Base-by-base conservation (phyloP, 495 filamentous ascomycete genomes). In the Lasiosphaeris hirsuta region DNA sequence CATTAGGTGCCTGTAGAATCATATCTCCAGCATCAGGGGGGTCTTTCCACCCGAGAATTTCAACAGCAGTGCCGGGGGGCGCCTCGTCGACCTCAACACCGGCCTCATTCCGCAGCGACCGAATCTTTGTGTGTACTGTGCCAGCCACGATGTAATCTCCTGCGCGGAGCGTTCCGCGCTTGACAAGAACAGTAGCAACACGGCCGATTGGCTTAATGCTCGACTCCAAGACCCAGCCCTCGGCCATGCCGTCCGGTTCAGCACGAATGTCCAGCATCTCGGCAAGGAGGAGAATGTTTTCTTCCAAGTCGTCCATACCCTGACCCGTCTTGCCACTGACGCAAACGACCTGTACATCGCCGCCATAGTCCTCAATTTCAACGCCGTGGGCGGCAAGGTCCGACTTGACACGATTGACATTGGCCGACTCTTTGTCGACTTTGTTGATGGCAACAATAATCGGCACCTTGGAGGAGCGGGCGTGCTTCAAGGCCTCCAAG, bases 391-490 rank as follows among this genome's bases (percentile, higher is more conserved):
- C 75, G 7, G 89, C 83, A 30, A 99, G 84, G 69, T 97, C 95
- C 53, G 84, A 79, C 70, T 96, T 97, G 54, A 97, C 92, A 18
- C 81, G 81, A 40, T 97, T 87, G 11, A 87, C 69, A 59, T 91
- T 84, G 15, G 88, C 82, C 38, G 86, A 85, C 58, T 87, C 84
- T 71, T 93, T 96, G 71, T 99, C 95, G 45, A 96, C 83, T 70
- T 99, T 99, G 76, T 91, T 99, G 72, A 96, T 90, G n/a, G 95
- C 95, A 14, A 97, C 95, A 53, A 97, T 95, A 48, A 99, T 93
- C 10, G 94, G 92, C 1, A 97, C 95, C 54, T 88, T 87, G 34
- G 95, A 91, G n/a, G 80, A 78, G 46, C 87, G 88, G 4, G 95
- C 94, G 63, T 97, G 94, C 65, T 94, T 96, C 68, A 99, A 88